These are phyloP conservation scores for Penicillium sclerotigenum DNA, from an alignment of 2,329 filamentous ascomycete genomes.

Conservation along the genomic window DNA sequence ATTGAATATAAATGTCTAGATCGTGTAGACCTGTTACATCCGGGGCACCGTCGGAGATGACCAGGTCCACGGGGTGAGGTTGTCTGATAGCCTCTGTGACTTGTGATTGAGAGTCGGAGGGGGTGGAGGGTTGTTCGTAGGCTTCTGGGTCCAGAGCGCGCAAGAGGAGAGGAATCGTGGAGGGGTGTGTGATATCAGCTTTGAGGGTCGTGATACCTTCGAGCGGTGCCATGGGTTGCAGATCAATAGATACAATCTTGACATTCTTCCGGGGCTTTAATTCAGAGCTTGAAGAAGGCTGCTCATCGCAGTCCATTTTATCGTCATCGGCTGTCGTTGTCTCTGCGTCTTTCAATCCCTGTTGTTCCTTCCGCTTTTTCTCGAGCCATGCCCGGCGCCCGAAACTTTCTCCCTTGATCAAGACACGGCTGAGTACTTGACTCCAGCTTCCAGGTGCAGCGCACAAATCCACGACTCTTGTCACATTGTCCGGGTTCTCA, in stretches of 20 bases:
- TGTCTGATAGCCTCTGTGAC: slow-evolving; percentile 49
- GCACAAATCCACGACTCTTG: slow-evolving; percentile 90
- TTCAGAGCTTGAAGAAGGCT: slow-evolving; percentile 28
- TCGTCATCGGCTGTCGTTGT: slow-evolving; percentile 16
- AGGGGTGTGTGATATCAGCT: slow-evolving; percentile 95
- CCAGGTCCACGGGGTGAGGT: slow-evolving; percentile 80
- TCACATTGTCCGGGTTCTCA: slow-evolving; percentile 63
- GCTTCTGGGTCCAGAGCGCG: slow-evolving; percentile 75
- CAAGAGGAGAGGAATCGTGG: slow-evolving; percentile 85
- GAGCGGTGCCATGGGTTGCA: slow-evolving; percentile 92
- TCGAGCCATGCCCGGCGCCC: slow-evolving; percentile 84
- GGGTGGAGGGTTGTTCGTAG: slow-evolving; percentile 43
- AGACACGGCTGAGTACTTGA: slow-evolving; percentile 86
- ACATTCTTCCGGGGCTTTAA: slow-evolving; percentile 64
- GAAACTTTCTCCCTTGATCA: slow-evolving; percentile 92
- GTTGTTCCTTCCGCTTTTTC: slow-evolving; percentile 62
- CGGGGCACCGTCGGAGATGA: slow-evolving; percentile 91
- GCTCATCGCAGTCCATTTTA: slow-evolving; percentile 26
- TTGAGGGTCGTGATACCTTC: slow-evolving; percentile 88
- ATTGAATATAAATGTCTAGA: slow-evolving; percentile 96
- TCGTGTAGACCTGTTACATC: slow-evolving; percentile 97
- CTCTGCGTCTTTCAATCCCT: slow-evolving; percentile 23
- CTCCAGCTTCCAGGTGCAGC: slow-evolving; percentile 97
- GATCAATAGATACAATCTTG: slow-evolving; percentile 91
- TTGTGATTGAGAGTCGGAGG: slow-evolving; percentile 20